Percentiles rank a stretch among this genome's conserved stretches.
Evolutionary conservation across 2,329 filamentous ascomycete genomes (phyloP).

Genomic region (Dothideomycetes sp.): DNA sequence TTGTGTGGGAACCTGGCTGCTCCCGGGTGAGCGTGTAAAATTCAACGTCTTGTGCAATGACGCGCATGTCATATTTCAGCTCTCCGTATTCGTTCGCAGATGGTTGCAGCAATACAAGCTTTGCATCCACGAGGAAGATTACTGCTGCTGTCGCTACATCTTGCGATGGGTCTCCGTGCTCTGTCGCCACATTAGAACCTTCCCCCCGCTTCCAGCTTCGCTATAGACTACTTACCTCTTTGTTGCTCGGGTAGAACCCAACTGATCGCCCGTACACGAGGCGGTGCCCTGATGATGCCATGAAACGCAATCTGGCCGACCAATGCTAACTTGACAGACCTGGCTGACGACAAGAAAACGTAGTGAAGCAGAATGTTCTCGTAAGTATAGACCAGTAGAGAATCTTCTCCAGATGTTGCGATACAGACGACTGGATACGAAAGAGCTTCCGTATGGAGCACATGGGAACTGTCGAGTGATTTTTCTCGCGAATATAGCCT

Average conservation of each 20-base stretch:
- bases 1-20: slow-evolving; percentile 42
- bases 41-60: slow-evolving; percentile 91
- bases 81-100: slow-evolving; percentile 71
- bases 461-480: slow-evolving; percentile 58
- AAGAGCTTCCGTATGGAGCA: slow-evolving; percentile 67
- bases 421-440: slow-evolving; percentile 82
- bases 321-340: slow-evolving; percentile 69
- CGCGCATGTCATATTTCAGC: slow-evolving; percentile 95
- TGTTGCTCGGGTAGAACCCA: slow-evolving; percentile 93
- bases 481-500: slow-evolving; percentile 88
- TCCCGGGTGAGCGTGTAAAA: slow-evolving; percentile 91
- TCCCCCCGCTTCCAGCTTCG: not conserved
- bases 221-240: slow-evolving; percentile 42
- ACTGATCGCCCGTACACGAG: slow-evolving; percentile 81
- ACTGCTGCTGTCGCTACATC: slow-evolving; percentile 91
- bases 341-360: slow-evolving; percentile 62
- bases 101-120: slow-evolving; percentile 83
- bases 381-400: slow-evolving; percentile 89
- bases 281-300: slow-evolving; percentile 87
- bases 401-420: slow-evolving; percentile 83
- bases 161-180: slow-evolving; percentile 85
- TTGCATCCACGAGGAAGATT: slow-evolving; percentile 92
- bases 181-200: slow-evolving; percentile 19
- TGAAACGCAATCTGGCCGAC: slow-evolving; percentile 98
- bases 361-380: slow-evolving; percentile 95